A percentile compares a stretch with the other conserved stretches of the same genome.
Conservation (phyloP, 2,329 filamentous ascomycete species). For the Verticillium nubilum region DNA sequence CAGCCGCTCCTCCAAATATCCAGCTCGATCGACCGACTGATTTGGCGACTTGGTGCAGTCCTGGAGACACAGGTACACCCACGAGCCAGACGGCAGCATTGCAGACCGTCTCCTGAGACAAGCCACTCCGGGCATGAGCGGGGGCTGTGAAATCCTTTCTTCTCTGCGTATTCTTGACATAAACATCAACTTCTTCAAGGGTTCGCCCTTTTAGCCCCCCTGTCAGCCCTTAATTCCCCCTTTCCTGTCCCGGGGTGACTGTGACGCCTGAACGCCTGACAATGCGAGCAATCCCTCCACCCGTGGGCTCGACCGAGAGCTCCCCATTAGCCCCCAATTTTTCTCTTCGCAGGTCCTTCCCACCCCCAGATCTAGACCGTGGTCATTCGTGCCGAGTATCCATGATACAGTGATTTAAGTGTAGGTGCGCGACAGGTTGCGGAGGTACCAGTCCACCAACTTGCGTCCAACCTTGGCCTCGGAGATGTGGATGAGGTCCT, state of each 20-base stretch:
- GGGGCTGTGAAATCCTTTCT: neutral
- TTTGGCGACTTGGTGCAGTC: neutral
- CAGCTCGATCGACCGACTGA: neutral
- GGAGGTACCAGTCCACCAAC: slow-evolving; percentile 97
- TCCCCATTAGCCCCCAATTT: neutral
- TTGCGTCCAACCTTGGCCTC: slow-evolving; percentile 97
- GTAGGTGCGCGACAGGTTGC: slow-evolving; percentile 94
- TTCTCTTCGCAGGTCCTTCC: slow-evolving; percentile 3
- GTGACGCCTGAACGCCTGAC: slow-evolving; percentile 3
- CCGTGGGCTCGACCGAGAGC: neutral
- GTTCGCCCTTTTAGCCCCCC: neutral
- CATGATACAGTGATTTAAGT: slow-evolving; percentile 39
- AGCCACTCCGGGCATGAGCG: neutral
- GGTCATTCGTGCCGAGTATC: neutral
- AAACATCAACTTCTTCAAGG: neutral
- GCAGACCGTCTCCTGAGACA: neutral
- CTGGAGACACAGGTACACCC: neutral
- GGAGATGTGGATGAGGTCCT: slow-evolving; percentile 97
- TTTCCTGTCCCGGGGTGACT: neutral
- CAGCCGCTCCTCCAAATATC: neutral
- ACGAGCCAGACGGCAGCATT: neutral
- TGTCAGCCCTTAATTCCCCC: neutral
- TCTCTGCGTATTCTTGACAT: neutral
- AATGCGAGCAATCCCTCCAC: slow-evolving; percentile 2
- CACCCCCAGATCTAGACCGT: neutral